These are phyloP conservation scores for Arthrinium phaeospermum DNA, from an alignment of 2,329 filamentous ascomycete species.

Conservation along the genomic window DNA sequence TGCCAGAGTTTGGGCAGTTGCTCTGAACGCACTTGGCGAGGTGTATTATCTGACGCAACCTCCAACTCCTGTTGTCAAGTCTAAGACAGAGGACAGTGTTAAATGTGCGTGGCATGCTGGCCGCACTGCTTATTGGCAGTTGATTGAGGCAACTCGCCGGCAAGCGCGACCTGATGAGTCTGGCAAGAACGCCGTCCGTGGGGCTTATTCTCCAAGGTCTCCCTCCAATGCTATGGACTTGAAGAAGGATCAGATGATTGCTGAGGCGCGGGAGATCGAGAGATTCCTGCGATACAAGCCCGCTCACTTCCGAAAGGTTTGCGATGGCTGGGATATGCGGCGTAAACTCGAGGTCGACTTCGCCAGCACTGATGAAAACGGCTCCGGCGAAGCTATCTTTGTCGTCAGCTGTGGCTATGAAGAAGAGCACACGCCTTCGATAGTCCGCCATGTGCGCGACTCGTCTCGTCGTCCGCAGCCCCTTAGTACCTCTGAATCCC, in stretches of 20 bases:
- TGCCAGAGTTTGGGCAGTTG: constrained; percentile 85
- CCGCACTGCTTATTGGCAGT: constrained; percentile 78
- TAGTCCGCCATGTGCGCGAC: constrained; percentile 42
- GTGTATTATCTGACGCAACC: constrained; percentile 82
- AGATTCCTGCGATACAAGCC: constrained; percentile 75
- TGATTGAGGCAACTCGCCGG: constrained; percentile 80
- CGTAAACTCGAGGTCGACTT: constrained; percentile 88
- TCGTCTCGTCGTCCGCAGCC: neutral
- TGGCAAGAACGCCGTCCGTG: constrained; percentile 68
- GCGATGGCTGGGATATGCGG: constrained; percentile 91
- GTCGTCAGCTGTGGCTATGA: constrained; percentile 76
- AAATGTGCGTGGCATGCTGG: constrained; percentile 81
- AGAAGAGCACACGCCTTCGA: constrained; percentile 53
- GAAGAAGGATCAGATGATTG: constrained; percentile 70
- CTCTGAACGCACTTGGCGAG: constrained; percentile 92
- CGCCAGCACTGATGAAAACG: constrained; percentile 76
- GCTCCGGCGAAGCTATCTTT: constrained; percentile 77
- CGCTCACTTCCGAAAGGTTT: constrained; percentile 77
- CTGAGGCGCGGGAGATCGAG: constrained; percentile 84
- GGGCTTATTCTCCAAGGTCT: constrained; percentile 81
- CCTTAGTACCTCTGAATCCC: neutral
- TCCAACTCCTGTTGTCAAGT: constrained; percentile 62
- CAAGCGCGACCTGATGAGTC: constrained; percentile 74
- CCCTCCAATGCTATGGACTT: constrained; percentile 77
- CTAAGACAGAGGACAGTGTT: constrained; percentile 60